Conservation (phyloP, 257 asterid species). For the Solanum ossicruentum region DNA sequence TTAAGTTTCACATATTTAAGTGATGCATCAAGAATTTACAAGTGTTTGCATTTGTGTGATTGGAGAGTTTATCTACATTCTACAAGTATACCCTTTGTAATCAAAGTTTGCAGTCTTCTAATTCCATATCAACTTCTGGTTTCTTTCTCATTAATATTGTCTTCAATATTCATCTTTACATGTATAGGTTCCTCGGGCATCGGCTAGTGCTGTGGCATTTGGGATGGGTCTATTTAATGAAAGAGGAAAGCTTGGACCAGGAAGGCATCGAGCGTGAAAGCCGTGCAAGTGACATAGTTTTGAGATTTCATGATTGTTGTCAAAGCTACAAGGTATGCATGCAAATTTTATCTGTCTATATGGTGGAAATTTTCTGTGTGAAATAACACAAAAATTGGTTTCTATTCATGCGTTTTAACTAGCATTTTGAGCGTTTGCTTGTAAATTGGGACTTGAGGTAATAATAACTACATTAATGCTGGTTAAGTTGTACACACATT, state of each 20-base stretch:
- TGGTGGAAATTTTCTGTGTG: not conserved
- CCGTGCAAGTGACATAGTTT: constrained; percentile 82
- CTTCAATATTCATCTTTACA: not conserved
- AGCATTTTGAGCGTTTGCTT: not conserved
- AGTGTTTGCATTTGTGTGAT: not conserved
- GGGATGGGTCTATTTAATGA: constrained; percentile 92
- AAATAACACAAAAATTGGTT: not conserved
- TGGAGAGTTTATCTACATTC: not conserved
- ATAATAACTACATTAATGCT: not conserved
- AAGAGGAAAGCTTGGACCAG: constrained; percentile 79
- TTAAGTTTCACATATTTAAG: not conserved
- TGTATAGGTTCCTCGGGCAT: constrained; percentile 74
- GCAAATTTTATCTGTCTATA: not conserved
- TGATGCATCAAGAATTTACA: not conserved
- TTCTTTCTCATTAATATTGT: not conserved
- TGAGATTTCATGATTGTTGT: constrained; percentile 95
- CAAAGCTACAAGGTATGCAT: constrained; percentile 76
- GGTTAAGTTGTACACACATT: not conserved
- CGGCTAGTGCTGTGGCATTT: constrained; percentile 96
- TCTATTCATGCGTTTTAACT: not conserved
- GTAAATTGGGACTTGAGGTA: not conserved
- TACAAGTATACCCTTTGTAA: not conserved
- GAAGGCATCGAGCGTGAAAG: constrained; percentile 88
- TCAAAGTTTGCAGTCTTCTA: not conserved
- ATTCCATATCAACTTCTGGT: not conserved